Evolutionary conservation across 2,329 filamentous ascomycete species (phyloP), one percentile per base, ranked within the genome.

Genomic region (Colletotrichum sp.): DNA sequence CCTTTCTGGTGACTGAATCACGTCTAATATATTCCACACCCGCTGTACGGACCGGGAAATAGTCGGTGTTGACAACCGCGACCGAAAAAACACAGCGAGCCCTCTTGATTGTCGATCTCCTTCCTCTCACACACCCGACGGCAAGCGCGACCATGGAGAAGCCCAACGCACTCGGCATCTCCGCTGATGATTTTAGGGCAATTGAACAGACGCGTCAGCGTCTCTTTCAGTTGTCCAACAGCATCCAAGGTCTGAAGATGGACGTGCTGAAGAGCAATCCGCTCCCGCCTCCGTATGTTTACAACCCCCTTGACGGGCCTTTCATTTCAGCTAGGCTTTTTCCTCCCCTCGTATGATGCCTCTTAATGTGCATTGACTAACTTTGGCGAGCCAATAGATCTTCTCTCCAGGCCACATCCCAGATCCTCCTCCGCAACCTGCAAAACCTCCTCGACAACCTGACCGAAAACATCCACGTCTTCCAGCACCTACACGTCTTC

Each of bases 361-460:
- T 59, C 24, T 59, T 59, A 5, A 21, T 52, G 10, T 52, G 6
- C 10, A 12, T 52, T 52, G n/a, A 21, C 43, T 52, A 12, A 52
- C n/a, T 21, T 21, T 52, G 10, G 10, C n/a, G n/a, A 28, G 0
- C 64, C n/a, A n/a, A 55, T 78, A 95, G 94, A 80, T 89, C 92
- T 61, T 94, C 93, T 16, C 89, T 96, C 64, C 93, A 95, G 82
- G 91, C 92, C n/a, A 93, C 93, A 64, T 90, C 93, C 59, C 89
- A 90, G 78, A 94, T 96, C 82, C 90, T 96, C 68, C 92, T 93
- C 78, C 90, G 90, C 78, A 94, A 94, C 82, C 90, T 97, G 52
- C 86, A 90, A 77, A 91, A 91, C 28, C 88, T 96, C 75, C 91
- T 93, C 74, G 89, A 92, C 52, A 90, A 92, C 79, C 87, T 95